phyloP scores from a whole-genome alignment of 768 basidiomycete genomes.

The Tricholoma sp. region DNA sequence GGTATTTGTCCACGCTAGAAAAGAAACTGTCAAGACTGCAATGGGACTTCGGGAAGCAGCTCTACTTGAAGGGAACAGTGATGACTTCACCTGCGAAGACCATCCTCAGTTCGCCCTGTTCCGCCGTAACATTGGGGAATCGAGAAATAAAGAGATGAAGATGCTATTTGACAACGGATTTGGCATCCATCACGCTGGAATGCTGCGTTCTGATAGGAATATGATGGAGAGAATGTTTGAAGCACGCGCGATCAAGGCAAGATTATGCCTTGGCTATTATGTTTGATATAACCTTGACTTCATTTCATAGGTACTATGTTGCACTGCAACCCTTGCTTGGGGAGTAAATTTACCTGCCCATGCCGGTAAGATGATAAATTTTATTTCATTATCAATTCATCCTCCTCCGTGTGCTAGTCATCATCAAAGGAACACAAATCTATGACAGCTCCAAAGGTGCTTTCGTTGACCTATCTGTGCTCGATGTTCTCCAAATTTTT shows the following conservation, averaged over 20 bases:
- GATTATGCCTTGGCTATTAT: neutral
- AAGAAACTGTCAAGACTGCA: conserved; percentile 95
- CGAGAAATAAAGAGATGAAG: conserved; percentile 95
- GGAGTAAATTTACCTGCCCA: conserved; percentile 99
- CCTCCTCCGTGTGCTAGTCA: conserved; percentile 40
- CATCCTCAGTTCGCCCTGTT: conserved; percentile 78
- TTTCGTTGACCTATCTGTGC: conserved; percentile 87
- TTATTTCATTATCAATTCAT: conserved; percentile 4
- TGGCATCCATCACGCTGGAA: conserved; percentile 98
- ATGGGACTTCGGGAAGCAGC: conserved; percentile 75
- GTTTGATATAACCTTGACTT: conserved; percentile 1
- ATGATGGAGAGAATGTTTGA: conserved; percentile 95
- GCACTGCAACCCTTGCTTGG: conserved; percentile 98
- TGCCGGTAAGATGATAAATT: conserved; percentile 54
- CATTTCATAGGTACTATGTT: conserved; percentile 82
- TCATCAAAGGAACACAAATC: conserved; percentile 97
- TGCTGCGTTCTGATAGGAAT: conserved; percentile 91
- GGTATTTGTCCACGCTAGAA: conserved; percentile 98
- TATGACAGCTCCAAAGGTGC: conserved; percentile 89
- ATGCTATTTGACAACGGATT: conserved; percentile 88
- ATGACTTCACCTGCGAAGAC: conserved; percentile 77
- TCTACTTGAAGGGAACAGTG: conserved; percentile 59
- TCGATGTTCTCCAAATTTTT: conserved; percentile 97
- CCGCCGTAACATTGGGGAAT: conserved; percentile 71
- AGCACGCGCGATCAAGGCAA: conserved; percentile 85